A percentile compares a stretch with the other conserved stretches of the same genome.
phyloP scores from a whole-genome alignment of 1,139 yeast species.

The Yamadazyma pseudoaaseri region DNA sequence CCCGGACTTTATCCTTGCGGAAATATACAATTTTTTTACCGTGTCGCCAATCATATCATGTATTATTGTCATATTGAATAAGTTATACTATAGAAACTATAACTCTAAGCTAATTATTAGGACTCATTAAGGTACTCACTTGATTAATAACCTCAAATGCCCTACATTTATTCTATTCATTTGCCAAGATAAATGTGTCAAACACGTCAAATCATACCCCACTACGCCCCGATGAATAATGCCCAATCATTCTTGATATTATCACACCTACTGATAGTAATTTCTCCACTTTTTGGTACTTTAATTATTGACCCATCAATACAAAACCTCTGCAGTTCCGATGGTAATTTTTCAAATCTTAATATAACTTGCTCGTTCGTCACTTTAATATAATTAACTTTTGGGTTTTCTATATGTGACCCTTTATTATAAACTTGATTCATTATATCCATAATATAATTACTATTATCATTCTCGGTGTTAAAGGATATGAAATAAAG shows the following conservation, averaged over 20 bases:
- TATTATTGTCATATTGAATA: no score
- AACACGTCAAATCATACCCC: no score
- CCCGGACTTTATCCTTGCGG: no score
- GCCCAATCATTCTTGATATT: slow-evolving; percentile 6
- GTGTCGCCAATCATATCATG: no score
- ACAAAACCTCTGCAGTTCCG: slow-evolving; percentile 43
- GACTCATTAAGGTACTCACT: no score
- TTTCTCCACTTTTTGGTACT: slow-evolving; percentile 25
- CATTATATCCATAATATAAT: slow-evolving; percentile 56
- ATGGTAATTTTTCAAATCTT: slow-evolving; percentile 18
- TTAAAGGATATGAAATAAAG: slow-evolving; percentile 58
- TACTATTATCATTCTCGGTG: slow-evolving; percentile 23
- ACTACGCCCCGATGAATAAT: not conserved
- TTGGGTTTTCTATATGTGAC: slow-evolving; percentile 31
- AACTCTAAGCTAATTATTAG: no score
- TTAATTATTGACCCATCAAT: slow-evolving; percentile 50
- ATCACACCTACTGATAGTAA: slow-evolving; percentile 3
- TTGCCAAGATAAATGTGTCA: no score
- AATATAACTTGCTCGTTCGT: slow-evolving; percentile 26
- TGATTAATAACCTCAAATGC: no score
- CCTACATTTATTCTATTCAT: no score
- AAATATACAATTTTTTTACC: no score
- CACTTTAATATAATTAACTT: slow-evolving; percentile 44
- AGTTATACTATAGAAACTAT: no score
- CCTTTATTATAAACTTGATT: slow-evolving; percentile 58